Percentiles rank a stretch among this genome's conserved stretches.
phyloP scores from a whole-genome alignment of 2,329 filamentous ascomycete species.

The Penicillium sclerotiorum region DNA sequence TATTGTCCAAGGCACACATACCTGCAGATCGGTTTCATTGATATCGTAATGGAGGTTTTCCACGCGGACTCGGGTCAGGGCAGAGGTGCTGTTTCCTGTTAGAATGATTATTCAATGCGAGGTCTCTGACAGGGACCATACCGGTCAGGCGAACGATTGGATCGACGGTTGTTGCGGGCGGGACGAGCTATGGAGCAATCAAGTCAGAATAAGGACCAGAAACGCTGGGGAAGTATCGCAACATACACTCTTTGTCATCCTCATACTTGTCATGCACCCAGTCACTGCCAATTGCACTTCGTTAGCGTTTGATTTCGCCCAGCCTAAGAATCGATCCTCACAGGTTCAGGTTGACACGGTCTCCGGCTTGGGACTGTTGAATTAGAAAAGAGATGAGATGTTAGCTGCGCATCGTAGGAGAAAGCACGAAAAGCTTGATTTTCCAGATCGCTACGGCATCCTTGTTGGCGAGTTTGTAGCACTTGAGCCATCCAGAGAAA shows the following conservation, averaged over 20 bases:
- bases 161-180: conserved; percentile 47
- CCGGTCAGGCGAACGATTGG: conserved; percentile 39
- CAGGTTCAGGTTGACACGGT: conserved; percentile 51
- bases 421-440: conserved; percentile 36
- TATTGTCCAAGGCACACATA: too few species aligned
- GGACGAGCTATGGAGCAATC: conserved; percentile 39
- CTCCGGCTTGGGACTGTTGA: conserved; percentile 49
- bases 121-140: too few species aligned
- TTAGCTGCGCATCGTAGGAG: conserved; percentile 48
- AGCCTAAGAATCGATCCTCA: conserved; percentile 23
- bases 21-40: conserved; percentile 78
- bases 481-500: conserved; percentile 22
- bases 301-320: conserved; percentile 6
- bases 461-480: conserved; percentile 28
- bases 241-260: conserved; percentile 63
- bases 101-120: too few species aligned
- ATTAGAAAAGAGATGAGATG: conserved; percentile 40
- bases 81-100: conserved; percentile 48
- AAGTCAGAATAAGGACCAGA: conserved; percentile 17
- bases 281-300: conserved; percentile 60
- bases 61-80: conserved; percentile 73
- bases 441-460: conserved; percentile 30
- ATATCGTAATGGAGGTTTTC: conserved; percentile 94
- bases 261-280: conserved; percentile 94
- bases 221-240: neutral